Evolutionary conservation across 805 yeast species (phyloP).

Genomic region (Yamadazyma kitorensis): DNA sequence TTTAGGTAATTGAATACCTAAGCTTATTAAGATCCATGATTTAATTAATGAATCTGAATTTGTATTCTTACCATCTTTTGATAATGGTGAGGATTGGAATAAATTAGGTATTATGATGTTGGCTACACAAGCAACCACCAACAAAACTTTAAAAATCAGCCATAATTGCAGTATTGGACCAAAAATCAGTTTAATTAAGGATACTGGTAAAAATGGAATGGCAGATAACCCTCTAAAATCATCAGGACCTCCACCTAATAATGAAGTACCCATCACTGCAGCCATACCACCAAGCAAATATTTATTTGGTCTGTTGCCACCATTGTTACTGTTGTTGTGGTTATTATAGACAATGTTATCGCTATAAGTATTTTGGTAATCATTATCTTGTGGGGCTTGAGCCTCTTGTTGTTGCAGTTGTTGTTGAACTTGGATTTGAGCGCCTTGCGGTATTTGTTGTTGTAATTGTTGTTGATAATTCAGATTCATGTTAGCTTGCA

Average conservation of each 20-base stretch:
- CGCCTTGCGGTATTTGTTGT: conserved; percentile 13
- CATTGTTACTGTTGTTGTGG: conserved; percentile 10
- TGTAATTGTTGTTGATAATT: conserved; percentile 13
- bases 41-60: conserved; percentile 7
- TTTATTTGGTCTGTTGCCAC: conserved; percentile 32
- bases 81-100: conserved; percentile 3
- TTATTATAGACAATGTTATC: conserved; percentile 5
- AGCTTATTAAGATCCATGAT: conserved; percentile 24
- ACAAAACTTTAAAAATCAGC: conserved; percentile 19
- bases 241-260: conserved; percentile 44
- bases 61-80: not conserved
- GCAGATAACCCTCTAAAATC: conserved; percentile 48
- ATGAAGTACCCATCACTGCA: conserved; percentile 59
- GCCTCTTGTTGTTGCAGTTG: conserved; percentile 4
- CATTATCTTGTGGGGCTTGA: conserved; percentile 16
- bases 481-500: conserved; percentile 25
- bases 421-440: not conserved
- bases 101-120: conserved; percentile 15
- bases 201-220: conserved; percentile 36
- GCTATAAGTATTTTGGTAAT: not conserved
- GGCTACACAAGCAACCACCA: conserved; percentile 20
- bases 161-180: conserved; percentile 23
- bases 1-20: conserved; percentile 30
- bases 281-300: conserved; percentile 63
- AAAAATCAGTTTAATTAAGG: conserved; percentile 15